phyloP scores from a whole-genome alignment of 2,329 filamentous ascomycete species.

The Arthroderma sp. region DNA sequence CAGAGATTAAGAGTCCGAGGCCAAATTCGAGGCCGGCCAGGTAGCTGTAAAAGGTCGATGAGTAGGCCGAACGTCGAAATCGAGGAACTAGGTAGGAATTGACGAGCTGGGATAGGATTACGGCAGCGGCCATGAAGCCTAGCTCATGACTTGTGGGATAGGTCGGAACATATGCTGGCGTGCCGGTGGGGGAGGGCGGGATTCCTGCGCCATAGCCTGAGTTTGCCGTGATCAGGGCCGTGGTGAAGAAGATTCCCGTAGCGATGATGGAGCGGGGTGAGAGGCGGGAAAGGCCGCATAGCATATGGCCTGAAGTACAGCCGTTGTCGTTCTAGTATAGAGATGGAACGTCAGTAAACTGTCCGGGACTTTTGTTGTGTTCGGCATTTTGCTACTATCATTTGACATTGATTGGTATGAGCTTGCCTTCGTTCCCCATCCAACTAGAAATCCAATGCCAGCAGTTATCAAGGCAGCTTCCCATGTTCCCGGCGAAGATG shows the following conservation, averaged over 20 bases:
- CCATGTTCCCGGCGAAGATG: conserved; percentile 22
- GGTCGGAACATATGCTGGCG: conserved; percentile 35
- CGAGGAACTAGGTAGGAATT: conserved; percentile 24
- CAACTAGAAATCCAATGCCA: conserved; percentile 32
- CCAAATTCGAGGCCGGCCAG: conserved; percentile 39
- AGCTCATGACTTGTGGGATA: conserved; percentile 28
- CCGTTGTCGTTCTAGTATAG: conserved; percentile 31
- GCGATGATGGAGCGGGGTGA: conserved; percentile 38
- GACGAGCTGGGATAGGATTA: conserved; percentile 18
- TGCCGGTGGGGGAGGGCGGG: conserved; percentile 23
- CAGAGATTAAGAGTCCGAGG: conserved; percentile 38
- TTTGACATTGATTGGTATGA: too few species aligned
- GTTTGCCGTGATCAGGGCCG: conserved; percentile 32
- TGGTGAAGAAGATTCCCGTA: conserved; percentile 32
- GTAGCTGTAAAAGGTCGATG: conserved; percentile 28
- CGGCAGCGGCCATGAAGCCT: conserved; percentile 22
- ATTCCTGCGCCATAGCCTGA: conserved; percentile 22
- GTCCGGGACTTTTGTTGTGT: too few species aligned
- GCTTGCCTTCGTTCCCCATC: conserved; percentile 41
- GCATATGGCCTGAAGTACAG: conserved; percentile 44
- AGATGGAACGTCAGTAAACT: conserved; percentile 1
- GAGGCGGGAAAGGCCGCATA: conserved; percentile 39
- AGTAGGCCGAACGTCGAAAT: conserved; percentile 18
- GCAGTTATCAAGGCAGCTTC: conserved; percentile 26
- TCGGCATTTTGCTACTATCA: too few species aligned